Evolutionary conservation across 768 basidiomycete species (phyloP).

Genomic region (Mycena galopus): DNA sequence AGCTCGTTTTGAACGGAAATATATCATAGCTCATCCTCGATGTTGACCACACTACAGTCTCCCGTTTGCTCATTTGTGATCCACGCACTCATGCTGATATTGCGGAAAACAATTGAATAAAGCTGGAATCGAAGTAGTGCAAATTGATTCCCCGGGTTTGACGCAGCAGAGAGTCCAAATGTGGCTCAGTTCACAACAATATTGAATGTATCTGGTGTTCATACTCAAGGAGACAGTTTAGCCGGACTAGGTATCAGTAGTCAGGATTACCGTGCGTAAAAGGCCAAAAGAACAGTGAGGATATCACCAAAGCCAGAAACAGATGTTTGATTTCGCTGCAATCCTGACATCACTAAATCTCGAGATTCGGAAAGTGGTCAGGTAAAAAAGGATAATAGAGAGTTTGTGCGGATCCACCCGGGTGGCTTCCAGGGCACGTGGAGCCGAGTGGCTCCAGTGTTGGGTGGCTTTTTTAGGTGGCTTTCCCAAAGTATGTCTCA

Average conservation of each 20-base stretch:
- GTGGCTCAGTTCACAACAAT: too few relatives aligned
- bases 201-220: too few relatives aligned
- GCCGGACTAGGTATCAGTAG: too few relatives aligned
- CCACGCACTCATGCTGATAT: not conserved
- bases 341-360: not conserved
- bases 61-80: not conserved
- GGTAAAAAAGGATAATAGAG: too few relatives aligned
- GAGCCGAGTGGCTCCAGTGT: too few relatives aligned
- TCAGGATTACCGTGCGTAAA: too few relatives aligned
- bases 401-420: too few relatives aligned
- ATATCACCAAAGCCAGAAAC: not conserved
- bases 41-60: not conserved
- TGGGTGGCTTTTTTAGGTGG: too few relatives aligned
- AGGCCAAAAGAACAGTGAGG: not conserved
- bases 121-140: not conserved
- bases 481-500: too few relatives aligned
- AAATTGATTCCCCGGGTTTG: not conserved
- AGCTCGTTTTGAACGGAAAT: too few relatives aligned
- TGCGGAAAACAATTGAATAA: not conserved
- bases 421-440: too few relatives aligned
- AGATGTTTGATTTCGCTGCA: not conserved
- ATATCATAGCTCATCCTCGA: not conserved
- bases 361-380: not conserved
- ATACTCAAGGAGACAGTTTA: not conserved
- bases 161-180: too few relatives aligned